Base-by-base conservation (phyloP, 192 early-diverging fungal species). In the Dissophora ornata region DNA sequence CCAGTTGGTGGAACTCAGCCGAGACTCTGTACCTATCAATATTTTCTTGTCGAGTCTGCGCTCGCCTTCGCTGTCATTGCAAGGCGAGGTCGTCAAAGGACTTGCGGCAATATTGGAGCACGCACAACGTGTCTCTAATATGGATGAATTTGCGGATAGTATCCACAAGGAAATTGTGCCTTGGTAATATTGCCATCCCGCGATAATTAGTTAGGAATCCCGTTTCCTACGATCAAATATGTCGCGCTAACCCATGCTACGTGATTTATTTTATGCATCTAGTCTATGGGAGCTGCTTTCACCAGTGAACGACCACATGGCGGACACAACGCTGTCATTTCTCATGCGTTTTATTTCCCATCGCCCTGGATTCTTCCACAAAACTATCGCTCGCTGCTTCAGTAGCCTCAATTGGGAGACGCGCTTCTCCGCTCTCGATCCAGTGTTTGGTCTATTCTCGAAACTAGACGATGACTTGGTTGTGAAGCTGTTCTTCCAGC, bases 371-470 rank as follows among this genome's bases (percentile, higher is more conserved):
- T 69, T 60, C 34, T 84, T 88, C 32, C 82, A 82, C 55, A 71
- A 79, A 1, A 85, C 59, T 22, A 82, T 85, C 29, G 41, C 79
- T 22, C 71, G 71, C 30, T 47, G 77, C 18, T 85, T 88, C 42
- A 74, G 81, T 28, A 68, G 84, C 56, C 38, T 33, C 2, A 80
- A 80, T 10, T 88, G 87, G 87, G 82, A 86, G 79, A 52, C 81
- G 11, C 71, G 85, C 36, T 88, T 83, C 50, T 62, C 71, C 21
- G 83, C 80, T 1, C 53, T 88, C 16, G 87, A 88, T 65, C 64
- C 86, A 11, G 73, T 86, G 1, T 86, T 81, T 55, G 84, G 85
- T 0, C 50, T 88, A 1, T 88, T 88, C 50, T 82, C 87, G 3
- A 88, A 88, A 26, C 62, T 88, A 36, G 87, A 88, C 57, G 82